Base-by-base conservation (phyloP, 1,284 basidiomycete genomes). In the Bondarzewia mesenterica region DNA sequence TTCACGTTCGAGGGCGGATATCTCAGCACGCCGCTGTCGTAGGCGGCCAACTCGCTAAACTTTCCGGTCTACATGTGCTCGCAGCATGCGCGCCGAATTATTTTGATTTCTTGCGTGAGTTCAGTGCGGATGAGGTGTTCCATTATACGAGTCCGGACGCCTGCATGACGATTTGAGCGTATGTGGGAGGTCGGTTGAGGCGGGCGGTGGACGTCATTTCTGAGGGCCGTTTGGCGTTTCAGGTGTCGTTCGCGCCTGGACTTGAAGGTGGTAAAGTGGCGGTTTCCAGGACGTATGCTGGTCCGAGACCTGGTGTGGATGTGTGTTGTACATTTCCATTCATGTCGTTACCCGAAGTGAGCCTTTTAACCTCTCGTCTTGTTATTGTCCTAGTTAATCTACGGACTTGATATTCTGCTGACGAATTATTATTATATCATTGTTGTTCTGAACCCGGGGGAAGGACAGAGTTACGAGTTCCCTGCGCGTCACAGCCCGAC, bases 121-220 rank as follows among this genome's bases (percentile, higher is more conserved):
- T 66, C 7, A 69, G 72, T 2, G 72, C 71, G 4, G 63, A 66
- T 15, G 64, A 61, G 10, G 64, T 68, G 4, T 64, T 72, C 50
- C 63, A 72, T 52, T 64, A 68, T 45, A 48, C 55, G 8, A 61
- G 66, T 50, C 53, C 61, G n/a, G 44, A 54, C 16, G 56, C 56
- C 1, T 44, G 54, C 16, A 51, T 52, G 43, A 58, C 57, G 47
- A 61, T 64, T 47, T 49, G 58, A 21, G 52, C 54, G 15, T 54
- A 51, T 7, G 63, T 65, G 4, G 48, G 59, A 7, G 59, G 63
- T 20, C 48, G 54, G 7, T 58, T 70, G 27, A 55, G 51, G 38
- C 45, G 57, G n/a, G 61, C 57, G 1, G 48, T 61, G 26, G 64
- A 65, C 47, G 61, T 58, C 38, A 58, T 61, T 44, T 54, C 57